These are phyloP conservation scores for Leptographium lundbergii DNA, from an alignment of 2,329 filamentous ascomycete genomes.

Conservation along the genomic window DNA sequence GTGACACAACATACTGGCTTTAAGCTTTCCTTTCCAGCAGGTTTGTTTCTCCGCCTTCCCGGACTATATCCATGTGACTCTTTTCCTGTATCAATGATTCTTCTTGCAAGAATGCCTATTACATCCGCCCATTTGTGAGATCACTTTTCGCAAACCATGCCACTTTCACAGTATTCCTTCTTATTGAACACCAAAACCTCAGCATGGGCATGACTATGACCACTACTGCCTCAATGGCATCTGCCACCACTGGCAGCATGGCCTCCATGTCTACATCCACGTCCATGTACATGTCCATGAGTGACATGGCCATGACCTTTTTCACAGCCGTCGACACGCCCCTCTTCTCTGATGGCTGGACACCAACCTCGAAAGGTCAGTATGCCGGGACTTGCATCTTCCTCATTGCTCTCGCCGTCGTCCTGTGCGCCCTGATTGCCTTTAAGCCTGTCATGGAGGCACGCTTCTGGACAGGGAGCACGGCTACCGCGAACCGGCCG, in stretches of 20 bases:
- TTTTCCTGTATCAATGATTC: no score
- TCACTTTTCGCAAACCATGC: neutral
- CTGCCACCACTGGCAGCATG: neutral
- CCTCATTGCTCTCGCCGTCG: slow-evolving; percentile 60
- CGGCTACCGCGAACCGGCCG: neutral
- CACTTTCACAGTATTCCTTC: neutral
- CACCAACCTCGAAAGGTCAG: slow-evolving; percentile 51
- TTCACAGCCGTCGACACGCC: slow-evolving; percentile 38
- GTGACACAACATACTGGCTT: no score
- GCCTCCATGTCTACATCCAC: neutral
- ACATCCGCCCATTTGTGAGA: slow-evolving; percentile 12
- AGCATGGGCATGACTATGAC: neutral
- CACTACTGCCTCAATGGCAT: neutral
- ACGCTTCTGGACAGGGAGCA: slow-evolving; percentile 38
- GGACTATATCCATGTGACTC: slow-evolving; percentile 8
- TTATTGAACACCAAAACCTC: neutral
- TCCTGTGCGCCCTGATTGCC: slow-evolving; percentile 60
- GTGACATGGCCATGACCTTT: slow-evolving; percentile 31
- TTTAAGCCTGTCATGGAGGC: slow-evolving; percentile 50
- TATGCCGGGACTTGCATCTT: slow-evolving; percentile 92
- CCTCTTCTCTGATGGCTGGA: slow-evolving; percentile 55
- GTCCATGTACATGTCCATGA: slow-evolving; percentile 3
- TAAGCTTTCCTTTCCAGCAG: no score
- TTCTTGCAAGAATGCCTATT: neutral
- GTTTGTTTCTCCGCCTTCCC: no score